These are phyloP conservation scores for Beauveria scarabaeidicola DNA, from an alignment of 2,329 filamentous ascomycete species.

Conservation along the genomic window DNA sequence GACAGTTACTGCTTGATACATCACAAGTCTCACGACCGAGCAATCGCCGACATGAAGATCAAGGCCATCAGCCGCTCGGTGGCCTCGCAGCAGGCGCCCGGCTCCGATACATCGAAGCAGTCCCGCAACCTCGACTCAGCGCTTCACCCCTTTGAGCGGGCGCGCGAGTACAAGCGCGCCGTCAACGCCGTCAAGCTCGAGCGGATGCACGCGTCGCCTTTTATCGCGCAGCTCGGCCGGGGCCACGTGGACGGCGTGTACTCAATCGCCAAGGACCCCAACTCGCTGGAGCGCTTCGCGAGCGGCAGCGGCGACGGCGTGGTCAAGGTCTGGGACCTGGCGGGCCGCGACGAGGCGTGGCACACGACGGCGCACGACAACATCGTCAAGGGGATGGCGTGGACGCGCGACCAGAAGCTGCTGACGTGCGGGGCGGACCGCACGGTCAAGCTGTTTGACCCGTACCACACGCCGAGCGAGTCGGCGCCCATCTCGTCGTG, in stretches of 20 bases:
- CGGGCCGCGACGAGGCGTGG: constrained; percentile 65
- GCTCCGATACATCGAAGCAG: constrained; percentile 55
- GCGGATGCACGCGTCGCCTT: constrained; percentile 71
- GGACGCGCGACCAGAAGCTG: constrained; percentile 78
- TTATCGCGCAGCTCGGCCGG: constrained; percentile 75
- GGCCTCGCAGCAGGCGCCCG: constrained; percentile 56
- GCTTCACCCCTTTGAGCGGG: constrained; percentile 83
- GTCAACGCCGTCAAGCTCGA: constrained; percentile 81
- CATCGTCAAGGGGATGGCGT: constrained; percentile 83
- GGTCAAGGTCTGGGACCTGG: constrained; percentile 84
- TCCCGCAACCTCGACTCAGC: constrained; percentile 73
- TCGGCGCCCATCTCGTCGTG: constrained; percentile 74
- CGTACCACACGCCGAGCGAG: constrained; percentile 63
- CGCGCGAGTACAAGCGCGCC: constrained; percentile 58
- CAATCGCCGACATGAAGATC: constrained; percentile 40
- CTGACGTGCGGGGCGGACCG: constrained; percentile 81
- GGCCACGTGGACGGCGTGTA: constrained; percentile 88
- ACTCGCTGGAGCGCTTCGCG: constrained; percentile 63
- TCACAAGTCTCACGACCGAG: not conserved
- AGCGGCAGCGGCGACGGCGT: constrained; percentile 87
- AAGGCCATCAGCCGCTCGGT: constrained; percentile 60
- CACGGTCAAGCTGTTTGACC: constrained; percentile 85
- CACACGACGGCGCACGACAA: constrained; percentile 81
- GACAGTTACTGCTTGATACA: not conserved
- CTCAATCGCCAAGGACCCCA: constrained; percentile 70